phyloP scores from a whole-genome alignment of 768 basidiomycete genomes.

The Auricularia sp. region DNA sequence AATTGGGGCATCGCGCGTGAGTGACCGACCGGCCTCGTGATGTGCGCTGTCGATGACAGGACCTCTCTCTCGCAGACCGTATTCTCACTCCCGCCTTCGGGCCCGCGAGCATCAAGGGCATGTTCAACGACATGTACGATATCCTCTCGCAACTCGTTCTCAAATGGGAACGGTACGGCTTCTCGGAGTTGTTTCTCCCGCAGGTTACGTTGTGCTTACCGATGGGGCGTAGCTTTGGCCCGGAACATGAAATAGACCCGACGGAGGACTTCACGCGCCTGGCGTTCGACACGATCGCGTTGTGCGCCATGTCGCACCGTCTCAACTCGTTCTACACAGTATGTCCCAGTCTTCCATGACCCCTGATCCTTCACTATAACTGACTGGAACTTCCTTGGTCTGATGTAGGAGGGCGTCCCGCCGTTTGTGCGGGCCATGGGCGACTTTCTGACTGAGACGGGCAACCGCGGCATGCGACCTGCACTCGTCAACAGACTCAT shows the following conservation, averaged over 20 bases:
- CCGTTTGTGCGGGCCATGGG: slow-evolving; percentile 32
- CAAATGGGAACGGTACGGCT: slow-evolving; percentile 32
- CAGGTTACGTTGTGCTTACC: not conserved
- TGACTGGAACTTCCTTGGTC: not conserved
- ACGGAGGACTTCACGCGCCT: slow-evolving; percentile 38
- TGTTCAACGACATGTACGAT: slow-evolving; percentile 41
- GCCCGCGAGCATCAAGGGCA: slow-evolving; percentile 29
- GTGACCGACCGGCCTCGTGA: slow-evolving; percentile 7
- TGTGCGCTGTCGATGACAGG: not conserved
- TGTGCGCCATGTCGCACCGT: slow-evolving; percentile 34
- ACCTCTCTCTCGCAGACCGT: slow-evolving; percentile 14
- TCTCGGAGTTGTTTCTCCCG: not conserved
- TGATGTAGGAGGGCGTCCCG: slow-evolving; percentile 22
- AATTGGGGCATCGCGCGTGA: slow-evolving; percentile 38
- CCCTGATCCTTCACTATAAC: no score
- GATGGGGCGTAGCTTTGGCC: slow-evolving; percentile 28
- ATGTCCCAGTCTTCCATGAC: not conserved
- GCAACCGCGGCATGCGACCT: slow-evolving; percentile 25
- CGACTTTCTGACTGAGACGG: slow-evolving; percentile 32
- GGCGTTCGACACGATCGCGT: slow-evolving; percentile 37
- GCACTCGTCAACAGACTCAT: slow-evolving; percentile 27
- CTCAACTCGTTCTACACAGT: slow-evolving; percentile 39
- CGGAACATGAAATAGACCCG: slow-evolving; percentile 30
- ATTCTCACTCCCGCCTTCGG: slow-evolving; percentile 35
- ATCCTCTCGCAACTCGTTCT: slow-evolving; percentile 32